Conservation (phyloP, 2,329 filamentous ascomycete genomes). For the Tolypocladium tropicale region DNA sequence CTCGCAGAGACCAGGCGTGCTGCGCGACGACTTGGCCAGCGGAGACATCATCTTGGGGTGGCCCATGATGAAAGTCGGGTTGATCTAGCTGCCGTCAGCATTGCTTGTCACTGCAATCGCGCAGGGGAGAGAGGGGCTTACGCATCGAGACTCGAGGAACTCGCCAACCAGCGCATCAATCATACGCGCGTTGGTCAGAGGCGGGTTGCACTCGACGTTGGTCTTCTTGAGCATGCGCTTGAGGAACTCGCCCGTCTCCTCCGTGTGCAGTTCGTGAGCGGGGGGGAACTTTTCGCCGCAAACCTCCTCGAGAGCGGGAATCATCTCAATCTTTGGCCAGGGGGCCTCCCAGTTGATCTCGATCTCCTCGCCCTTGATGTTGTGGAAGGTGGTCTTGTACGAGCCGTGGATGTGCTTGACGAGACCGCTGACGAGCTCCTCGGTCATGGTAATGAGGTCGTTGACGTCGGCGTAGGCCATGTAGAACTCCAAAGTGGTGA, state of each 20-base stretch:
- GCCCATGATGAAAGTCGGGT: slow-evolving; percentile 57
- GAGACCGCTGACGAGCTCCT: slow-evolving; percentile 82
- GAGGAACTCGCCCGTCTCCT: slow-evolving; percentile 83
- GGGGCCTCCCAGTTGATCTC: slow-evolving; percentile 94
- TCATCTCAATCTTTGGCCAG: slow-evolving; percentile 94
- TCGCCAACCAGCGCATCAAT: slow-evolving; percentile 91
- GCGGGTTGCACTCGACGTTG: slow-evolving; percentile 80
- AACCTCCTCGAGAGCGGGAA: slow-evolving; percentile 69
- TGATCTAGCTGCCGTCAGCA: slow-evolving; percentile 35
- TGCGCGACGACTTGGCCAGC: slow-evolving; percentile 88
- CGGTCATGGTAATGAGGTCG: slow-evolving; percentile 71
- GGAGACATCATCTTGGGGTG: slow-evolving; percentile 73
- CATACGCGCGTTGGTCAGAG: slow-evolving; percentile 89
- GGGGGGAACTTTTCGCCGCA: slow-evolving; percentile 91
- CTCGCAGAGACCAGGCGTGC: slow-evolving; percentile 76
- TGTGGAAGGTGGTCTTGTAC: slow-evolving; percentile 79
- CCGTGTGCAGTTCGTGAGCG: slow-evolving; percentile 78
- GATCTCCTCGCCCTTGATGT: slow-evolving; percentile 74
- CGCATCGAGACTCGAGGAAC: slow-evolving; percentile 86
- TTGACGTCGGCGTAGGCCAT: slow-evolving; percentile 87
- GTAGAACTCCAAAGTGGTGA: slow-evolving; percentile 97
- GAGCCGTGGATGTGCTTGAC: slow-evolving; percentile 83
- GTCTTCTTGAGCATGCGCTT: slow-evolving; percentile 76
- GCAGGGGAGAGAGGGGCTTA: slow-evolving; percentile 11
- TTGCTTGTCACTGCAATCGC: not conserved